Evolutionary conservation across 176 grass and related monocot genomes (phyloP).

Genomic region (Oryza australiensis): DNA sequence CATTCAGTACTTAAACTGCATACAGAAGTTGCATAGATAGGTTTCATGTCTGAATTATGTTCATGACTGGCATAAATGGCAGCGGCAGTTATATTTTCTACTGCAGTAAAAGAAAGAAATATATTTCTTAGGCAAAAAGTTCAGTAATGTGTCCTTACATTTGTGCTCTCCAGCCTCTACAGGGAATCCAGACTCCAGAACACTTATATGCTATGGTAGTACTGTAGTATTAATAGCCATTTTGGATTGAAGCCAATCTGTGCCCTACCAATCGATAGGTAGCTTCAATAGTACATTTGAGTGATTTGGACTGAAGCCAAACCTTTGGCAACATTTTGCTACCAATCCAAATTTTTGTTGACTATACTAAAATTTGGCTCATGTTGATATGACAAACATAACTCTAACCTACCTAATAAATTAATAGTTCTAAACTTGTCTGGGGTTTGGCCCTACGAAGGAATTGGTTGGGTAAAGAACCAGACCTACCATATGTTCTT

Average conservation of each 20-base stretch:
- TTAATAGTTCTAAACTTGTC: too few species aligned
- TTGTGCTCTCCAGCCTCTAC: background rate
- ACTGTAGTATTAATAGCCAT: background rate
- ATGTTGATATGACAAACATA: too few species aligned
- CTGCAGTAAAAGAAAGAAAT: background rate
- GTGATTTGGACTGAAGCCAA: background rate
- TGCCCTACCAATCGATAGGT: too few species aligned
- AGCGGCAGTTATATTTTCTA: background rate
- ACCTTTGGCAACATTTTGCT: background rate
- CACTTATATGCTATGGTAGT: background rate
- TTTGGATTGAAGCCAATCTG: too few species aligned
- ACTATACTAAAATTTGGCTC: too few species aligned
- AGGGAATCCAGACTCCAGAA: background rate
- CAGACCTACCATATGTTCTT: background rate
- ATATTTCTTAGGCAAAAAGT: background rate
- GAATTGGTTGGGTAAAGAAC: background rate
- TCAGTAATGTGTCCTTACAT: background rate
- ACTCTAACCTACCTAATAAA: too few species aligned
- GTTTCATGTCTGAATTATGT: background rate
- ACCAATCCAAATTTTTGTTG: too few species aligned
- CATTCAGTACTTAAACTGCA: background rate
- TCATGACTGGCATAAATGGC: constrained; percentile 4
- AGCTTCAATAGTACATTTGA: too few species aligned
- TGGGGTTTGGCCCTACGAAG: background rate
- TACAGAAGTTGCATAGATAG: background rate